Evolutionary conservation across 1,284 basidiomycete genomes (phyloP), one percentile per base, ranked within the genome.

Genomic region (Rhodotorula sp.): DNA sequence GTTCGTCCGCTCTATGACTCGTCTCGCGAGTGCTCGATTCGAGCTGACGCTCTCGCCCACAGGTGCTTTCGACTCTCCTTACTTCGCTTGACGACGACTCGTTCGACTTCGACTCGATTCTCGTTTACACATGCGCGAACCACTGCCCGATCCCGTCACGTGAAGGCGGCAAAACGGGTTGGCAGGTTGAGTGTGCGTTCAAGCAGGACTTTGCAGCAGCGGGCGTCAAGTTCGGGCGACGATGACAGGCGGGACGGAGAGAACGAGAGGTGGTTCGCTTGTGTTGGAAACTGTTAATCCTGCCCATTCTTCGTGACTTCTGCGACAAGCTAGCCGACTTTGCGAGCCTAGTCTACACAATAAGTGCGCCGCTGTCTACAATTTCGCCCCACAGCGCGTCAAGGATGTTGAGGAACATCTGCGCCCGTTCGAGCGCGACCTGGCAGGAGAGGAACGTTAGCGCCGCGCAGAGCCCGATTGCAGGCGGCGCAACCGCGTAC

Each of bases 41-140:
- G 36, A 47, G 30, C 1, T 17, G n/a, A 17, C 19, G 0, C 22
- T 27, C 11, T 32, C 15, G 19, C 22, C 22, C 13, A 19, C 55
- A 74, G 73, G 59, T 74, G 29, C 55, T 74, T 30, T 74, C 73
- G 3, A 72, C 71, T 19, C 55, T 74, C 15, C 59, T 74, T 47
- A 29, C 66, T 19, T 68, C 62, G 22, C 55, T 74, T 19, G 20
- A 59, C 4, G 73, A 74, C 59, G 65, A 72, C 46, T 10, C 51
- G 8, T 52, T 74, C 61, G 57, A 67, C 29, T 73, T 74, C 34
- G 73, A 73, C 59, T 68, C 68, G 19, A 49, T 74, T 9, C 62
- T 74, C n/a, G 71, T 70, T 39, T 74, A 70, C 59, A 74, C 73
- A 4, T 74, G 73, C 60, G 20, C 56, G 34, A 55, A 62, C 32